Conservation (phyloP, 805 yeast genomes). For the Candida golubevii region DNA sequence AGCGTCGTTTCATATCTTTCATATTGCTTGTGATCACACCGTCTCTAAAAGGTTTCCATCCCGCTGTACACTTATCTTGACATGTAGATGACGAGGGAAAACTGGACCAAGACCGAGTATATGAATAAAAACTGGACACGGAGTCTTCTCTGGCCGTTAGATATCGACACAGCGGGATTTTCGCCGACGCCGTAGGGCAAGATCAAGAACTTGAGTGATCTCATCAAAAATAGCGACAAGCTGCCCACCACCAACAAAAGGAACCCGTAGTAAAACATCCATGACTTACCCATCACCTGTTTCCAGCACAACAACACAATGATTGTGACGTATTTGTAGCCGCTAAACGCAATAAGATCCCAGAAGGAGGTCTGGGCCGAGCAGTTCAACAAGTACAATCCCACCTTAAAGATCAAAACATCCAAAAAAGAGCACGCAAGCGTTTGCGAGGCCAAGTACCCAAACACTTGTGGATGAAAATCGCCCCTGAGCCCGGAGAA, state of each 20-base stretch:
- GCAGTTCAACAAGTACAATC: constrained; percentile 74
- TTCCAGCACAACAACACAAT: constrained; percentile 53
- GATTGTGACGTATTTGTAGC: constrained; percentile 89
- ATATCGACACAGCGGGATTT: constrained; percentile 52
- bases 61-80: constrained; percentile 8
- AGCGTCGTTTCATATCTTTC: no score
- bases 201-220: constrained; percentile 65
- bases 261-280: constrained; percentile 33
- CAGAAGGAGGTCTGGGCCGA: constrained; percentile 57
- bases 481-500: constrained; percentile 82
- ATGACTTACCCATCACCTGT: constrained; percentile 35
- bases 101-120: constrained; percentile 80
- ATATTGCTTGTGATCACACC: no score
- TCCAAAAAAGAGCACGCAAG: constrained; percentile 79
- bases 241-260: constrained; percentile 36
- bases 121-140: constrained; percentile 84
- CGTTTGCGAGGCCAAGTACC: constrained; percentile 81
- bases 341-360: constrained; percentile 86
- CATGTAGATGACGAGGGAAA: constrained; percentile 71
- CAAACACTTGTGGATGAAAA: constrained; percentile 90
- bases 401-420: constrained; percentile 68
- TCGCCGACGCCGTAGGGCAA: constrained; percentile 45
- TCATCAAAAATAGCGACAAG: constrained; percentile 57
- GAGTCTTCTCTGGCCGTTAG: constrained; percentile 65
- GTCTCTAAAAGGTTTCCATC: no score